phyloP scores from a whole-genome alignment of 176 grass and related monocot genomes.

The Phyllostachys edulis region DNA sequence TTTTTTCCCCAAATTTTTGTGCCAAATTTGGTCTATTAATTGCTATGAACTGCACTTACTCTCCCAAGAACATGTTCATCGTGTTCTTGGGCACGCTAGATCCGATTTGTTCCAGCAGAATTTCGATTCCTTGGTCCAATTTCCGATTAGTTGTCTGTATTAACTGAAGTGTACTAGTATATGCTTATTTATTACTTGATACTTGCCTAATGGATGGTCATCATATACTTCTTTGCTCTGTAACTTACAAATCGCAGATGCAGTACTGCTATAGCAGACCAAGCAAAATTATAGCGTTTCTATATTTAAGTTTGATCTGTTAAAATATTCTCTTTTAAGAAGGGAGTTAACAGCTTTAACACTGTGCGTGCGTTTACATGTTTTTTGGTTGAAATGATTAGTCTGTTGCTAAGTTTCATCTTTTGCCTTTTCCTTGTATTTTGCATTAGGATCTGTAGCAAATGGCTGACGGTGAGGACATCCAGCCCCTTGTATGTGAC shows the following conservation, averaged over 20 bases:
- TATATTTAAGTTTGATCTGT: not conserved
- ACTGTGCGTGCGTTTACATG: not conserved
- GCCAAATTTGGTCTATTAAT: not conserved
- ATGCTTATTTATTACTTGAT: not conserved
- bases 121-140: not conserved
- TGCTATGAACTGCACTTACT: not conserved
- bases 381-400: not conserved
- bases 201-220: not conserved
- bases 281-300: not conserved
- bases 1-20: not conserved
- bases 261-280: not conserved
- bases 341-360: not conserved
- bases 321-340: not conserved
- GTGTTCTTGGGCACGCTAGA: not conserved
- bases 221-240: not conserved
- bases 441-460: conserved; percentile 5
- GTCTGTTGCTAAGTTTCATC: not conserved
- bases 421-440: not conserved
- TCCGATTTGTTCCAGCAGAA: not conserved
- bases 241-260: not conserved
- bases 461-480: conserved; percentile 47
- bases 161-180: not conserved
- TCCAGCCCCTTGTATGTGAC: conserved; percentile 52
- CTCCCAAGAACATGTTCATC: not conserved
- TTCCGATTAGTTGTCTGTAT: not conserved